Base-by-base conservation (phyloP, 371 early-diverging fungal species). In the Rhizopus sp. region DNA sequence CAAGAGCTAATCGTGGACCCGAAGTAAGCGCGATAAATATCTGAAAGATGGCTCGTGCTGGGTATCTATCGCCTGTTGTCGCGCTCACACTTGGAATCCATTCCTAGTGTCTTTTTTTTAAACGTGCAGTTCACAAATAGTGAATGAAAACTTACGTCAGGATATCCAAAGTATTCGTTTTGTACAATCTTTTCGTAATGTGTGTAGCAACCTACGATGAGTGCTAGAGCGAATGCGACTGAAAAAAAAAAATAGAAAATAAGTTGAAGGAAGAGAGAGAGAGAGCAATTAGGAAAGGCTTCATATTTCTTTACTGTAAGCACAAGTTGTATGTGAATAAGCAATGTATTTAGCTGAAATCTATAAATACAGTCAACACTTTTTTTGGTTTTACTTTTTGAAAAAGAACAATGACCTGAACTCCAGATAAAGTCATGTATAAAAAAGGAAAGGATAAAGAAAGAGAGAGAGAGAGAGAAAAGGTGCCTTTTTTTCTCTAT, bases 71-170 rank as follows among this genome's bases (percentile, higher is more conserved):
- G 37, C 92, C 92, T n/a, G 86, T 91, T 0, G 88, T 81, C 0
- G 91, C 90, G 56, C 88, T 88, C 2, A 92, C 90, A 56, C 90
- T 91, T 31, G 92, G 92, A 44, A 91, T 87, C 91, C 89, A 88
- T 77, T 92, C 89, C 79, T 90, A 33, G 2, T 30, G 16, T 4
- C 12, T 54, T 3, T 40, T 1, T 13, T 29, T 13, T 12, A 16
- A 32, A 12, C 23, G 32, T 29, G 12, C 35, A 0, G 46, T 15
- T 31, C n/a, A 8, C 8, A n/a, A n/a, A n/a, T n/a, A 23, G 23
- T 16, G 10, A 4, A 53, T 23, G 3, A 38, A 23, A 29, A n/a
- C 62, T 44, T 80, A 85, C 86, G 50, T 83, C 78, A 2, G 92
- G 92, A 62, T 88, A 92, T 1, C 89, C 90, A 61, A 75, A 88